A percentile compares a stretch with the other conserved stretches of the same genome.
These are phyloP conservation scores for Castanospermum australe DNA, from an alignment of 306 rosid species.

Conservation along the genomic window DNA sequence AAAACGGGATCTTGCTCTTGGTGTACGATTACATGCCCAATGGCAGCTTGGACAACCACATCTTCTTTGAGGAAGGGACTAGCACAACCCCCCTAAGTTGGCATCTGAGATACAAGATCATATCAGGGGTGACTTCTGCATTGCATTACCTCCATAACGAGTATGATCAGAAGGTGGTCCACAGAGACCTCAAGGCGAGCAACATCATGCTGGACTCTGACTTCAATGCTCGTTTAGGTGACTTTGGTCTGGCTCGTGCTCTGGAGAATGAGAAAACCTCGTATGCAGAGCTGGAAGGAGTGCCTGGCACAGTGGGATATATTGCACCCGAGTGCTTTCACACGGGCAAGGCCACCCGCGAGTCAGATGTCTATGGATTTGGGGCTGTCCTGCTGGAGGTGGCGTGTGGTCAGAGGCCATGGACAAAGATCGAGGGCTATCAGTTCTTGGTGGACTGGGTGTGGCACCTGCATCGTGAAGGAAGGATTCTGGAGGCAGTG, in stretches of 20 bases:
- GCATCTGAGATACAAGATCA: constrained; percentile 58
- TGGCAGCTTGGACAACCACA: constrained; percentile 76
- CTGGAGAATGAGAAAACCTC: constrained; percentile 69
- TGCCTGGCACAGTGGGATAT: constrained; percentile 81
- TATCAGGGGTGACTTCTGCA: constrained; percentile 69
- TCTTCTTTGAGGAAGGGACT: constrained; percentile 48
- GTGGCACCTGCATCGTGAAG: constrained; percentile 63
- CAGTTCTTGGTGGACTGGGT: constrained; percentile 74
- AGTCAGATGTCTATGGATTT: constrained; percentile 62
- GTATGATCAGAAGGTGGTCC: constrained; percentile 68
- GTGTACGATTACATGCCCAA: constrained; percentile 88
- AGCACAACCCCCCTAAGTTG: constrained; percentile 46
- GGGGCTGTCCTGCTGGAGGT: constrained; percentile 73
- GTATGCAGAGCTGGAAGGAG: constrained; percentile 56
- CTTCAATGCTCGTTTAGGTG: constrained; percentile 67
- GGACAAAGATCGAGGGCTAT: constrained; percentile 52
- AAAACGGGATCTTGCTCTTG: constrained; percentile 55
- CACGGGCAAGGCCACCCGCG: constrained; percentile 68
- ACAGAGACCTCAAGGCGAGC: constrained; percentile 76
- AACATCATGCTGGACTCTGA: constrained; percentile 69
- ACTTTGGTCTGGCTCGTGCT: constrained; percentile 79
- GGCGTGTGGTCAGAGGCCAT: constrained; percentile 70
- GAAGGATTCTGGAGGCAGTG: constrained; percentile 51
- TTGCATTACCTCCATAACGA: constrained; percentile 68
- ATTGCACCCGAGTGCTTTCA: constrained; percentile 85